Conservation (phyloP, 2,329 filamentous ascomycete genomes). For the Fusarium sublunatum region DNA sequence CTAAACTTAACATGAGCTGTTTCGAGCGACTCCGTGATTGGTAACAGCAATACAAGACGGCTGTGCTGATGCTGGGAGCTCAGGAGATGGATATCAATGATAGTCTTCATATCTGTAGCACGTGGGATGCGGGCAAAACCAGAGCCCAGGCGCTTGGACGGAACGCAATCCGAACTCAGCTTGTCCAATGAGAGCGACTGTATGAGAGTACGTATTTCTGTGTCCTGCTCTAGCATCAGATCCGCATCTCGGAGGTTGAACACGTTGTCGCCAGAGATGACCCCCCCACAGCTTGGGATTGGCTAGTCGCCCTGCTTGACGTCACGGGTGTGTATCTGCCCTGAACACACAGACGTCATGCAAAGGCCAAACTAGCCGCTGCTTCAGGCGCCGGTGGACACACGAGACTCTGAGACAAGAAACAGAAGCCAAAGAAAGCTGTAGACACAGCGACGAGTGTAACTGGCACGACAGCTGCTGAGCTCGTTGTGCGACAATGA, state of each 20-base stretch:
- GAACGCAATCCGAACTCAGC: conserved; percentile 8
- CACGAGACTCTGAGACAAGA: conserved; percentile 32
- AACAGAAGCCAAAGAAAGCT: conserved; percentile 3
- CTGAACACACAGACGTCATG: conserved; percentile 44
- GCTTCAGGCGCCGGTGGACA: conserved; percentile 38
- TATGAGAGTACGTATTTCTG: too few relatives aligned
- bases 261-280: conserved; percentile 45
- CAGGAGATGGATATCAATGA: neutral
- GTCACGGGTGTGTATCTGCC: conserved; percentile 31
- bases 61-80: neutral
- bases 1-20: too few relatives aligned
- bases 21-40: too few relatives aligned
- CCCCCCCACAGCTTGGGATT: conserved; percentile 46
- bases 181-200: neutral
- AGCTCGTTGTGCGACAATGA: conserved; percentile 18
- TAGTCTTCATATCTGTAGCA: neutral
- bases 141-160: conserved; percentile 11
- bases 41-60: neutral
- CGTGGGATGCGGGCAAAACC: conserved; percentile 1
- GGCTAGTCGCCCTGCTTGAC: conserved; percentile 47
- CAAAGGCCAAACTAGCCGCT: conserved; percentile 37
- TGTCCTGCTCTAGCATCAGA: neutral
- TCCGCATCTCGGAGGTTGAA: conserved; percentile 23
- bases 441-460: conserved; percentile 5
- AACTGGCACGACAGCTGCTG: conserved; percentile 23